Evolutionary conservation across 257 asterid genomes (phyloP).

Genomic region (Avicennia marina): DNA sequence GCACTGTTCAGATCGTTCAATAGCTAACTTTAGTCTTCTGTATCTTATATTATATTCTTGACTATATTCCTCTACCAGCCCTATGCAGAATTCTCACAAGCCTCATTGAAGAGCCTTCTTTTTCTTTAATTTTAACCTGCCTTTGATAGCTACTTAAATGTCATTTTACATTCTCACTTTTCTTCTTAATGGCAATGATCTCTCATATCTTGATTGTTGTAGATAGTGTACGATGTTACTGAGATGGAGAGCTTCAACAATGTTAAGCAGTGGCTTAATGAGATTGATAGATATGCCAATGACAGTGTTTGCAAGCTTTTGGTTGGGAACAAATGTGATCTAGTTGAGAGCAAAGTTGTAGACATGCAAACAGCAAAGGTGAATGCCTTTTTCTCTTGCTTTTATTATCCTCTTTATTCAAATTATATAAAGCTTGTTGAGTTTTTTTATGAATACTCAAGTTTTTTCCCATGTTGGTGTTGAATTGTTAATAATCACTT

Average conservation of each 20-base stretch:
- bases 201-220: constrained; percentile 20
- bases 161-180: background rate
- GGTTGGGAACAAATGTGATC: constrained; percentile 96
- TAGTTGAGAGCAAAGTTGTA: constrained; percentile 83
- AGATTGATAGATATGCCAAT: constrained; percentile 91
- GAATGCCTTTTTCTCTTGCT: background rate
- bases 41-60: background rate
- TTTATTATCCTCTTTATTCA: background rate
- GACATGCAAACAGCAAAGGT: constrained; percentile 88
- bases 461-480: too few species aligned
- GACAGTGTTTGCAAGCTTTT: constrained; percentile 97
- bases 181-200: constrained; percentile 11
- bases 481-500: too few species aligned
- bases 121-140: background rate
- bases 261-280: constrained; percentile 95
- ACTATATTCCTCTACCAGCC: background rate
- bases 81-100: background rate
- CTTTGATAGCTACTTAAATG: background rate
- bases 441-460: background rate
- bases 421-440: background rate
- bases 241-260: constrained; percentile 99
- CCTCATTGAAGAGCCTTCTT: background rate
- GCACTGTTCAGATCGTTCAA: background rate
- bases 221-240: constrained; percentile 95
- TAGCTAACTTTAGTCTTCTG: background rate